A percentile compares a stretch with the other conserved stretches of the same genome.
Evolutionary conservation across 2,329 filamentous ascomycete species (phyloP).

Genomic region (Magnaporthiopsis poae): DNA sequence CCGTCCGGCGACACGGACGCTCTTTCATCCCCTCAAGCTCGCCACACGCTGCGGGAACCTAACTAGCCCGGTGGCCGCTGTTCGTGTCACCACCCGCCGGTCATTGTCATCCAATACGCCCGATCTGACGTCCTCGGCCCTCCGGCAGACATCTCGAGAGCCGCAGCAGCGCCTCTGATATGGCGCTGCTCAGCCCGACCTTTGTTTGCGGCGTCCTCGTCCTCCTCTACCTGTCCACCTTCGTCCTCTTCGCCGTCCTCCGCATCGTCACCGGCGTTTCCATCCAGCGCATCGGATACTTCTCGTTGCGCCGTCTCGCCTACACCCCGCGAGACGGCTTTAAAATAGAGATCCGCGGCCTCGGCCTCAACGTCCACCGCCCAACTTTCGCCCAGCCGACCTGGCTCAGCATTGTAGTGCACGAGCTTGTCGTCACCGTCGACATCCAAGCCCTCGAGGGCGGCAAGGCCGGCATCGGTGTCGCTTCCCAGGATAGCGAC

Average conservation of each 20-base stretch:
- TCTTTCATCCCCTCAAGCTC: neutral
- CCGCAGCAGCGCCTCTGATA: conserved; percentile 24
- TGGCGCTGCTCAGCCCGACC: conserved; percentile 62
- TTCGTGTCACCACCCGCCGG: neutral
- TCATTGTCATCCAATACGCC: conserved; percentile 6
- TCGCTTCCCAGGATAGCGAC: conserved; percentile 21
- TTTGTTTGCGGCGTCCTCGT: conserved; percentile 80
- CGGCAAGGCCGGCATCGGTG: conserved; percentile 27
- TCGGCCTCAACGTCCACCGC: conserved; percentile 80
- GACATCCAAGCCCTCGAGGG: conserved; percentile 60
- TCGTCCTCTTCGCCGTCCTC: conserved; percentile 84
- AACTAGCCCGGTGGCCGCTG: neutral
- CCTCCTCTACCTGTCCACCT: conserved; percentile 79
- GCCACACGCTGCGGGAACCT: neutral
- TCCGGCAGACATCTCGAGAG: neutral
- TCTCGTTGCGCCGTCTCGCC: conserved; percentile 80
- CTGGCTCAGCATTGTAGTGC: conserved; percentile 83
- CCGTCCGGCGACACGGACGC: neutral
- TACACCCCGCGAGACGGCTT: conserved; percentile 84
- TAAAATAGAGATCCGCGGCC: conserved; percentile 76
- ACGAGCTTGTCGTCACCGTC: conserved; percentile 73
- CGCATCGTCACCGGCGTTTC: conserved; percentile 89
- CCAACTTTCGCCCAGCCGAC: conserved; percentile 96
- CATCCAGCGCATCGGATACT: conserved; percentile 88
- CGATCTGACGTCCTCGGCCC: neutral